A percentile compares a stretch with the other conserved stretches of the same genome.
Conservation (phyloP, 495 filamentous ascomycete species). For the Mytilinidion resinicola region DNA sequence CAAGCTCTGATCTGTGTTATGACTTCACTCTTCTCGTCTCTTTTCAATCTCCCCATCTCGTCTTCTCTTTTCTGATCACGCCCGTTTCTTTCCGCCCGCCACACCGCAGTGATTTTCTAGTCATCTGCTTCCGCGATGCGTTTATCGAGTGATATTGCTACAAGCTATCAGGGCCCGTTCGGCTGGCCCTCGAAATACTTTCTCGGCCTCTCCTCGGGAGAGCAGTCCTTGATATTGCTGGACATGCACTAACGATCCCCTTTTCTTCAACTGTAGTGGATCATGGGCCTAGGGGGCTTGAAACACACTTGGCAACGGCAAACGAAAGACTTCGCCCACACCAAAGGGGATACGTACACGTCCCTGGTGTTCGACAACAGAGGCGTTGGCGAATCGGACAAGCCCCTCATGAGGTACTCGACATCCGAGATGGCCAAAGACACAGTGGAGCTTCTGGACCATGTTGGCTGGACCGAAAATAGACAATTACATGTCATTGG, state of each 20-base stretch:
- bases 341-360: conserved; percentile 58
- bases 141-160: no score
- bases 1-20: no score
- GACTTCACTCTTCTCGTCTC: no score
- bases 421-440: conserved; percentile 73
- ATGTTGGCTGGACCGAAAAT: conserved; percentile 58
- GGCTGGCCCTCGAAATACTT: no score
- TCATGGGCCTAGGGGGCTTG: conserved; percentile 39
- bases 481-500: conserved; percentile 65
- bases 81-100: no score
- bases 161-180: no score
- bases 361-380: conserved; percentile 72
- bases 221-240: background rate
- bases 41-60: no score
- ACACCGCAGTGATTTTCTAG: no score
- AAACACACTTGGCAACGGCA: conserved; percentile 64
- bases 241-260: conserved; percentile 1
- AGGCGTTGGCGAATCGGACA: conserved; percentile 71
- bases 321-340: conserved; percentile 68
- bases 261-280: conserved; percentile 37
- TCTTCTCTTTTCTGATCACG: no score
- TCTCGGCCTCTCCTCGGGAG: no score
- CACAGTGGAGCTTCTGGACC: conserved; percentile 58
- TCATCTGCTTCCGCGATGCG: no score
- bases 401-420: conserved; percentile 63